Base-by-base conservation (phyloP, 306 rosid genomes). In the Cucurbita ficifolia region DNA sequence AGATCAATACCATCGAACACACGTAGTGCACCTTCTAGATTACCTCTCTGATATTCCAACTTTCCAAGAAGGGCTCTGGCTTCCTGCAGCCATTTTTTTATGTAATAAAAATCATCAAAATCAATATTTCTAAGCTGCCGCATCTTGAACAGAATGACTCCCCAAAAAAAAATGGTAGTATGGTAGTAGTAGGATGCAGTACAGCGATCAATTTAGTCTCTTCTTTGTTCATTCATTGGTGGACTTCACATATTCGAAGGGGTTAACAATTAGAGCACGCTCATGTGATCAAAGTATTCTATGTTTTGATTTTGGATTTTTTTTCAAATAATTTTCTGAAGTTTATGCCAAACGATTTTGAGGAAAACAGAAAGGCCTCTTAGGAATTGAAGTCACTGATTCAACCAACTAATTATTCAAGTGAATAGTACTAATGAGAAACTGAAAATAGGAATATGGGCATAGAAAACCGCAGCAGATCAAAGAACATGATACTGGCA, bases 11-110 rank as follows among this genome's bases (percentile, higher is more conserved):
- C 99, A 70, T 91, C 99, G 55, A 95, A 88, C 74, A 95, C 97
- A 36, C 89, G 87, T 57, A 95, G 91, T 72, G 97, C 99, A 64
- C 96, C 89, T 87, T 89, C 99, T 4, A 91, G 85, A 75, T 95
- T 91, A 62, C 99, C 99, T 88, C 99, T 86, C 76, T 91, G 97
- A 82, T 95, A 91, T 86, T 95, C 97, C 74, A 95, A 86, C 88
- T 95, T 95, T 56, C 99, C 99, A 38, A 95, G 95, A 81, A 94
- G 99, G 75, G 92, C 88, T 82, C 99, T 86, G 81, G 99, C 99
- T 86, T 91, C 99, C 99, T 93, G 86, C 71, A 77, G 61, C 53
- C 42, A 48, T 48, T 69, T 49, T 29, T 29, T 48, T 1, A 29
- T 14, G 8, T 6, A 16, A 14, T 3, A 7, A 16, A 49, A 49